These are phyloP conservation scores for Russula emetica DNA, from an alignment of 768 basidiomycete species.

Conservation along the genomic window DNA sequence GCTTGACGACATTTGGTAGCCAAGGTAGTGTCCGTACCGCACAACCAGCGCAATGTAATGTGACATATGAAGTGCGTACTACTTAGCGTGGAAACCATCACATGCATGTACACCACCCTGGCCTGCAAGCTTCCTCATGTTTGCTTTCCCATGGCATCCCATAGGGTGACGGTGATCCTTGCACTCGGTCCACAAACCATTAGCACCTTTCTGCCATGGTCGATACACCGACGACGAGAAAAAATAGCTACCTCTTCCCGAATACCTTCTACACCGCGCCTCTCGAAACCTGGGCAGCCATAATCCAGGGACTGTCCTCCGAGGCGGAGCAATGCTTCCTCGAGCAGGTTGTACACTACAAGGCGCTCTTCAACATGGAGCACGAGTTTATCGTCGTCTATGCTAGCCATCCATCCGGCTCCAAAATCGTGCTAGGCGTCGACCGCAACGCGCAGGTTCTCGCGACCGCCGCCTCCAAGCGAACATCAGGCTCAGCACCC, in stretches of 20 bases:
- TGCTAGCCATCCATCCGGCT: constrained; percentile 17
- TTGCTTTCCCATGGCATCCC: too few species aligned
- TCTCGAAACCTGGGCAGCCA: constrained; percentile 22
- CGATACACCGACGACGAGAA: background rate
- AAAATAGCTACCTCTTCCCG: constrained; percentile 12
- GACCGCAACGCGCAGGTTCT: constrained; percentile 26
- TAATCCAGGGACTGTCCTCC: constrained; percentile 10
- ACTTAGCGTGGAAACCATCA: too few species aligned
- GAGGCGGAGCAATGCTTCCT: constrained; percentile 16
- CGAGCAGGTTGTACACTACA: constrained; percentile 26
- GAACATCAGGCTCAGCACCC: background rate
- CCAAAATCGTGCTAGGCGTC: constrained; percentile 24
- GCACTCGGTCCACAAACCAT: background rate
- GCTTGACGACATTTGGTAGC: too few species aligned
- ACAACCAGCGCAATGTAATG: too few species aligned
- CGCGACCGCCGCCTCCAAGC: background rate
- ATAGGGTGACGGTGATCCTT: background rate
- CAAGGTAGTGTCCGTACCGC: too few species aligned
- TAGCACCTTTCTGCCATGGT: background rate
- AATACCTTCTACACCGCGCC: constrained; percentile 11
- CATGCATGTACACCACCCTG: too few species aligned
- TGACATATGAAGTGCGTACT: too few species aligned
- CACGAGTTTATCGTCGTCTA: constrained; percentile 27
- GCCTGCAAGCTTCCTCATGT: background rate
- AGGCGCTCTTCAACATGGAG: constrained; percentile 25